A percentile compares a stretch with the other conserved stretches of the same genome.
These are phyloP conservation scores for Acanthochlamys bracteata DNA, from an alignment of 106 monocot genomes.

Conservation along the genomic window DNA sequence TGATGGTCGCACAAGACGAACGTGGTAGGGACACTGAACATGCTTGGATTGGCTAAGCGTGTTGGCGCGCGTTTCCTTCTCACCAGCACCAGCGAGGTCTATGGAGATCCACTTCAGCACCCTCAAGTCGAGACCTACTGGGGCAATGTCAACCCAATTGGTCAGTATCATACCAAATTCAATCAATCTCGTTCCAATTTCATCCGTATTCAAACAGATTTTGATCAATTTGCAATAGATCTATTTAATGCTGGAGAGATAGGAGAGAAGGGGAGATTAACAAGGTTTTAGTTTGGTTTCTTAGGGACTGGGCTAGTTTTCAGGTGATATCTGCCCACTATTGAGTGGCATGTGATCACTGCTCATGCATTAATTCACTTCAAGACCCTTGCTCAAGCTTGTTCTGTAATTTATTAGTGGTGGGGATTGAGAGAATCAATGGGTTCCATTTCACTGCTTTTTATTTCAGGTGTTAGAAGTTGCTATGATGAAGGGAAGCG, in stretches of 20 bases:
- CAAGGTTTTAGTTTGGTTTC: no score
- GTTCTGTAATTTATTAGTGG: background rate
- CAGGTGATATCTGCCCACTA: no score
- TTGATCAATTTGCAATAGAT: no score
- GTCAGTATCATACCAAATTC: slow-evolving; percentile 16
- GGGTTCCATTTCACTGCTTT: background rate
- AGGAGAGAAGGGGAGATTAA: no score
- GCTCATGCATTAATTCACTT: no score
- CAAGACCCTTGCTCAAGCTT: background rate
- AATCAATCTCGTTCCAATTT: background rate
- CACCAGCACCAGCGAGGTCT: slow-evolving; percentile 95
- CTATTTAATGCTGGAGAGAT: no score
- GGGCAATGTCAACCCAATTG: slow-evolving; percentile 96
- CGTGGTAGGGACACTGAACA: slow-evolving; percentile 90
- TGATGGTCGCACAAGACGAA: slow-evolving; percentile 67
- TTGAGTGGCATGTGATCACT: no score
- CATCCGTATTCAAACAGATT: no score
- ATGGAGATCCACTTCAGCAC: slow-evolving; percentile 88
- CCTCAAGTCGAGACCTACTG: slow-evolving; percentile 92
- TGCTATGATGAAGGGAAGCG: slow-evolving; percentile 96
- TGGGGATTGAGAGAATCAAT: background rate
- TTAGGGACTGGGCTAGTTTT: no score
- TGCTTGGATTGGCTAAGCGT: slow-evolving; percentile 87
- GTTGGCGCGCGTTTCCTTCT: slow-evolving; percentile 78
- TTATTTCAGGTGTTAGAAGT: slow-evolving; percentile 63